A percentile compares a stretch with the other conserved stretches of the same genome.
phyloP scores from a whole-genome alignment of 2,329 filamentous ascomycete species.

The Fusarium nanum region DNA sequence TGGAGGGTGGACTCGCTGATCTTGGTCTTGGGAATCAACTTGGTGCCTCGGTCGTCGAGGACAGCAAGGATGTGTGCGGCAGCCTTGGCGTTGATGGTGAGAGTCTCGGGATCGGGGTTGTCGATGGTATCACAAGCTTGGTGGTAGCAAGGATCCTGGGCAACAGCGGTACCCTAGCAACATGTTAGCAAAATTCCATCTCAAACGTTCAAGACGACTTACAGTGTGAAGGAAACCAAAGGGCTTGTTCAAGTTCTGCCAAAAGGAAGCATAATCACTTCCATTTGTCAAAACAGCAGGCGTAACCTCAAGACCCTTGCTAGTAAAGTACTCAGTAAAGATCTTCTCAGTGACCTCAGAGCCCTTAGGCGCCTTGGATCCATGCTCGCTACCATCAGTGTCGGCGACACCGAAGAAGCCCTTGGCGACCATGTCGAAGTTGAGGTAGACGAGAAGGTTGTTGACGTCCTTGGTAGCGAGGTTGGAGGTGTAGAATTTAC shows the following conservation, averaged over 20 bases:
- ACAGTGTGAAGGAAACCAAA: constrained; percentile 41
- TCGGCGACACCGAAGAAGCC: constrained; percentile 41
- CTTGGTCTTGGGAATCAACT: constrained; percentile 44
- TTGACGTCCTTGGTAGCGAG: constrained; percentile 32
- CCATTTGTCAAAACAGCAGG: constrained; percentile 52
- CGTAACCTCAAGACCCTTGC: constrained; percentile 49
- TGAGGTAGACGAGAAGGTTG: constrained; percentile 37
- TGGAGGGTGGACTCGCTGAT: constrained; percentile 26
- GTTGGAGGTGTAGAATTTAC: constrained; percentile 35
- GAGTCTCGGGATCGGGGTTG: constrained; percentile 52
- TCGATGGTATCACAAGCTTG: constrained; percentile 53
- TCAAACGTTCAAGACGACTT: too few species aligned
- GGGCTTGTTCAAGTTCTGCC: constrained; percentile 46
- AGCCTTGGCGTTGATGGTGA: constrained; percentile 46
- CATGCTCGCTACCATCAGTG: constrained; percentile 42
- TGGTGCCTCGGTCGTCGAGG: constrained; percentile 40
- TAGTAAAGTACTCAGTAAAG: constrained; percentile 44
- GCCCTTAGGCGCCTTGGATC: constrained; percentile 44
- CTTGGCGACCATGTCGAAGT: constrained; percentile 43
- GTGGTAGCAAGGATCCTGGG: constrained; percentile 46
- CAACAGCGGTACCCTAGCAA: constrained; percentile 26
- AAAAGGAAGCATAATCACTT: constrained; percentile 41
- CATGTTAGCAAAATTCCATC: too few species aligned
- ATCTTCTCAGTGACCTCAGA: constrained; percentile 45
- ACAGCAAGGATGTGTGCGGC: constrained; percentile 60